Percentiles rank a stretch among this genome's conserved stretches.
Evolutionary conservation across 2,329 filamentous ascomycete species (phyloP).

Genomic region (Blastomyces silverae): DNA sequence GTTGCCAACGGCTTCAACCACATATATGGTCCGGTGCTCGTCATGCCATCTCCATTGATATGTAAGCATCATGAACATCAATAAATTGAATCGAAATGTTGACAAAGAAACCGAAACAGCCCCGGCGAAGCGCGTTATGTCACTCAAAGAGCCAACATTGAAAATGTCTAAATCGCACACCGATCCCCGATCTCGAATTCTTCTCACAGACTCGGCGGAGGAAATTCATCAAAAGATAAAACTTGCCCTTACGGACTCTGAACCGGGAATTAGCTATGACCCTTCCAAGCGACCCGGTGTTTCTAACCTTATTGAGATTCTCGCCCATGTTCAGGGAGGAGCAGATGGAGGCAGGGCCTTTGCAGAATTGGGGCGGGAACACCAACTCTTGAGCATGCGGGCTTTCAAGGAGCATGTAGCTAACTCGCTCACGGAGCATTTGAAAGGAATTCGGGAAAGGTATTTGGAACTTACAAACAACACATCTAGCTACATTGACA

Average conservation of each 20-base stretch:
- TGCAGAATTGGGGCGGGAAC: slow-evolving; percentile 44
- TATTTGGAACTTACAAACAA: slow-evolving; percentile 20
- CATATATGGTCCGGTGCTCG: slow-evolving; percentile 57
- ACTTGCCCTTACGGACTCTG: slow-evolving; percentile 68
- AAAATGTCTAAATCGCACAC: slow-evolving; percentile 95
- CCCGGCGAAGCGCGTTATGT: slow-evolving; percentile 84
- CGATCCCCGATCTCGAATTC: slow-evolving; percentile 66
- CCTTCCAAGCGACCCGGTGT: slow-evolving; percentile 66
- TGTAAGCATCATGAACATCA: slow-evolving; percentile 45
- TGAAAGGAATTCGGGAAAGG: slow-evolving; percentile 33
- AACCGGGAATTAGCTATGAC: slow-evolving; percentile 64
- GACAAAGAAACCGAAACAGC: slow-evolving; percentile 41
- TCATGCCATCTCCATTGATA: slow-evolving; percentile 62
- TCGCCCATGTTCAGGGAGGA: slow-evolving; percentile 59
- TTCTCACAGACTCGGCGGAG: slow-evolving; percentile 64
- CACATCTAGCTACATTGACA: slow-evolving; percentile 16
- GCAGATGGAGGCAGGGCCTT: slow-evolving; percentile 30
- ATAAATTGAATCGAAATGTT: not conserved
- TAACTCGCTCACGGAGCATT: slow-evolving; percentile 33
- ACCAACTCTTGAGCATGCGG: slow-evolving; percentile 45
- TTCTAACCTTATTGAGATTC: slow-evolving; percentile 74
- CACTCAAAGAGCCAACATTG: slow-evolving; percentile 63
- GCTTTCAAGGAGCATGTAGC: slow-evolving; percentile 60
- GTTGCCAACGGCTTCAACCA: slow-evolving; percentile 84
- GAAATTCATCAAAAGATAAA: slow-evolving; percentile 64